Base-by-base conservation (phyloP, 2,329 filamentous ascomycete species). In the Metarhizium sp. region DNA sequence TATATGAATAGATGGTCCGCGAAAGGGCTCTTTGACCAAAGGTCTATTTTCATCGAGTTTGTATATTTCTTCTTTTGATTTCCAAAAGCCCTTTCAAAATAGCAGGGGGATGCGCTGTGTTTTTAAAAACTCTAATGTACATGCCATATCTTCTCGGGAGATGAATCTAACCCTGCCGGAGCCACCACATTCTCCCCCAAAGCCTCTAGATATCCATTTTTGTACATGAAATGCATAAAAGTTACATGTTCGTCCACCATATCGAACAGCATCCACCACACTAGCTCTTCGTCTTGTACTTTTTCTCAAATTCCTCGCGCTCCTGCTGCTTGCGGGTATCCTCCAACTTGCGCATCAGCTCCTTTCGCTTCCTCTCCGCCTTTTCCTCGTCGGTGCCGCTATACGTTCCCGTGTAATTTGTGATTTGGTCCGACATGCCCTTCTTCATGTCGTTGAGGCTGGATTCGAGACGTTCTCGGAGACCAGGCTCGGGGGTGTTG, bases 371-470 rank as follows among this genome's bases (percentile, higher is more conserved):
- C 60, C 65, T 63, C 61, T 69, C 69, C 1, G 69, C 67, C 51
- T 69, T 66, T 45, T 73, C 69, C 55, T 65, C 53, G 20, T 68
- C 65, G 1, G 64, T 68, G 13, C 64, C 66, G 29, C 61, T 55
- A 49, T 68, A 67, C 40, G 65, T 60, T 50, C 72, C 69, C 5
- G 69, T 71, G 54, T 69, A 67, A 58, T 61, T 69, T 57, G 66
- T 63, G 18, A 73, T 57, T 30, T 65, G 60, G 14, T 71, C 64
- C 5, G 64, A 62, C 14, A 73, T 58, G 34, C 70, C 67, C 64
- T 74, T 70, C 62, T 72, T 72, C 57, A 72, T 62, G 36, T 71
- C 69, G 49, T 64, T 58, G 38, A 74, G 58, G 61, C 68, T 68
- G 51, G 57, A 61, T 45, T 61, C 64, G 10, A 74, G 62, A 32